Conservation (phyloP, 345 rosid genomes). For the Turritis glabra region DNA sequence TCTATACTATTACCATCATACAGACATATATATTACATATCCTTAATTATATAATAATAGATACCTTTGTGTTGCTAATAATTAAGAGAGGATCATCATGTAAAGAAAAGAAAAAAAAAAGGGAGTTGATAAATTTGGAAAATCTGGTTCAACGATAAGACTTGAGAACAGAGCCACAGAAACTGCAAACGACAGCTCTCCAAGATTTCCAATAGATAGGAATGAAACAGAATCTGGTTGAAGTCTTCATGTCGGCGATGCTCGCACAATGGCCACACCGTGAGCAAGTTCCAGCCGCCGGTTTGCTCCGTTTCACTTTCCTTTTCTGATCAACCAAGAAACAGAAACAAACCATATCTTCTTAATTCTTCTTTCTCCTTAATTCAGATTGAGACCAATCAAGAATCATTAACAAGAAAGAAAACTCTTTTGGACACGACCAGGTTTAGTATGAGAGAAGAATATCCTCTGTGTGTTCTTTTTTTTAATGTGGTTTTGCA, state of each 20-base stretch:
- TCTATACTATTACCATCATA: neutral
- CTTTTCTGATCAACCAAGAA: constrained; percentile 72
- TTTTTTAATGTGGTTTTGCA: neutral
- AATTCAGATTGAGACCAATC: constrained; percentile 2
- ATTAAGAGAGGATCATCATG: neutral
- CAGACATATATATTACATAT: neutral
- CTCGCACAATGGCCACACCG: constrained; percentile 64
- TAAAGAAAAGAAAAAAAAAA: neutral
- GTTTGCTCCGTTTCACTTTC: constrained; percentile 55
- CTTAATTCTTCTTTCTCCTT: neutral
- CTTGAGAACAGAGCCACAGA: constrained; percentile 70
- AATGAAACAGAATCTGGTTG: constrained; percentile 63
- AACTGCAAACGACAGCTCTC: constrained; percentile 72
- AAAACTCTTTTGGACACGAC: neutral
- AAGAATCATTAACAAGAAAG: neutral
- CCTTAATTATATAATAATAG: neutral
- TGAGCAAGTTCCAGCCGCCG: constrained; percentile 70
- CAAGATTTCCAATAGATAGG: constrained; percentile 68
- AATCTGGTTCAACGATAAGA: constrained; percentile 49
- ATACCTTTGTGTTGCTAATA: neutral
- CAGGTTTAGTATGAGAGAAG: constrained; percentile 17
- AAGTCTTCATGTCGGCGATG: constrained; percentile 67
- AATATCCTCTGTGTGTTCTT: constrained; percentile 3
- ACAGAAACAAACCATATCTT: constrained; percentile 65
- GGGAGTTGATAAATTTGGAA: neutral